Conservation (phyloP, 495 filamentous ascomycete genomes). For the Xylaria sp. region DNA sequence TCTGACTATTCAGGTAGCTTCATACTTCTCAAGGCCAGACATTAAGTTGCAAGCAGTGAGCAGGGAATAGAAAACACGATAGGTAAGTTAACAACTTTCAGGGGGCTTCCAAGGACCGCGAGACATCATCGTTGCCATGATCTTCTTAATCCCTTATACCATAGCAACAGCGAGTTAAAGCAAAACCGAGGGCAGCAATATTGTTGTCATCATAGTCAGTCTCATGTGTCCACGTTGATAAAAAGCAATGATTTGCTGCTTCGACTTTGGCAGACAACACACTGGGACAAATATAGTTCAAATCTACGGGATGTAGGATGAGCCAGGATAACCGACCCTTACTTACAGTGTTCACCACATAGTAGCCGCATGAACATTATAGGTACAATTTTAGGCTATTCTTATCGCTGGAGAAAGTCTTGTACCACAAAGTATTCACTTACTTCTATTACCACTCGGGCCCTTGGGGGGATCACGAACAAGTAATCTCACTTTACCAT, state of each 20-base stretch:
- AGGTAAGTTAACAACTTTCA: neutral
- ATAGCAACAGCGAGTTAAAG: neutral
- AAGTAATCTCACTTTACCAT: slow-evolving; percentile 65
- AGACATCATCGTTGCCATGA: neutral
- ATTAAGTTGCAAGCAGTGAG: neutral
- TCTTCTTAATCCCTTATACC: neutral
- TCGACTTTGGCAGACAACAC: neutral
- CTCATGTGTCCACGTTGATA: neutral
- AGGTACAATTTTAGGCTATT: neutral
- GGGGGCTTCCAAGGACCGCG: neutral
- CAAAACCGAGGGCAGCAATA: neutral
- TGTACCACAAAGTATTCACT: slow-evolving; percentile 39
- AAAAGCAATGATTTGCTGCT: neutral
- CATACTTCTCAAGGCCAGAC: neutral
- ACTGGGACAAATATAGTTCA: neutral
- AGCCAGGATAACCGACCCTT: neutral
- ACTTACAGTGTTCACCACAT: neutral
- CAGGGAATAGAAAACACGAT: neutral
- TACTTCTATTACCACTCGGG: slow-evolving; percentile 47
- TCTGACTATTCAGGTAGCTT: neutral
- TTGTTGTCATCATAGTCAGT: neutral
- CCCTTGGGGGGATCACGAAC: slow-evolving; percentile 63
- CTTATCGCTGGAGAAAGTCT: neutral
- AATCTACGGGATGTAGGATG: neutral
- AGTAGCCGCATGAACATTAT: slow-evolving; percentile 1